Conservation (phyloP, 768 basidiomycete genomes). For the Nidularia pulvinata region DNA sequence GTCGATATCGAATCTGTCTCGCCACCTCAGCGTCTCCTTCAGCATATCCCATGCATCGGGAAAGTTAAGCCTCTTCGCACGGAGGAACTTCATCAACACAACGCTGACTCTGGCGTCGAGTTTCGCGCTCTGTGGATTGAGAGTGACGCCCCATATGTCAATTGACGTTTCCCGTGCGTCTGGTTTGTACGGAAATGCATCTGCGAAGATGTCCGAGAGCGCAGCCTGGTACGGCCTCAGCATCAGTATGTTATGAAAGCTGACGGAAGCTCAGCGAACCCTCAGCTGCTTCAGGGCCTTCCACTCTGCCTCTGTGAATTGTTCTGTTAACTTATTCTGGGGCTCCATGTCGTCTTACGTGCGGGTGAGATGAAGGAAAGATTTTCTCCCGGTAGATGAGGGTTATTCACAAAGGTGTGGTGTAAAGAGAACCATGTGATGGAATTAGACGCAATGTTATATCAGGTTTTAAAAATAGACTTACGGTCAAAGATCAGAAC, state of each 20-base stretch:
- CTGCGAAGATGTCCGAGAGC: background rate
- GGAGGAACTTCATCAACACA: background rate
- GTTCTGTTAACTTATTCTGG: background rate
- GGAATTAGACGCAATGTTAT: too few species aligned
- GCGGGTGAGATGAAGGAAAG: background rate
- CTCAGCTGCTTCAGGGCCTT: background rate
- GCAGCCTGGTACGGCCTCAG: background rate
- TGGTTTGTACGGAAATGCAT: background rate
- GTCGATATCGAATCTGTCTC: background rate
- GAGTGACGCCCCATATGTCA: background rate
- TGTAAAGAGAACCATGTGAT: too few species aligned
- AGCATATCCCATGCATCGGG: background rate
- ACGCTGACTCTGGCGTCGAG: background rate
- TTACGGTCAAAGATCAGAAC: too few species aligned
- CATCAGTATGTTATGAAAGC: background rate
- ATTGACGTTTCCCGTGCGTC: background rate
- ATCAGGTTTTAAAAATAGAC: too few species aligned
- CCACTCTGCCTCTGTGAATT: background rate
- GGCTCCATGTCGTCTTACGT: background rate
- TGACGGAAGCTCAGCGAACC: background rate
- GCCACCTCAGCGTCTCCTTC: background rate
- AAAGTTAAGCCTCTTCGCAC: background rate
- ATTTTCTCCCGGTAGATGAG: too few species aligned
- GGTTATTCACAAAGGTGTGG: too few species aligned
- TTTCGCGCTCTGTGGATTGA: background rate